These are phyloP conservation scores for Heterobasidion occidentale DNA, from an alignment of 1,284 basidiomycete genomes.

Conservation along the genomic window DNA sequence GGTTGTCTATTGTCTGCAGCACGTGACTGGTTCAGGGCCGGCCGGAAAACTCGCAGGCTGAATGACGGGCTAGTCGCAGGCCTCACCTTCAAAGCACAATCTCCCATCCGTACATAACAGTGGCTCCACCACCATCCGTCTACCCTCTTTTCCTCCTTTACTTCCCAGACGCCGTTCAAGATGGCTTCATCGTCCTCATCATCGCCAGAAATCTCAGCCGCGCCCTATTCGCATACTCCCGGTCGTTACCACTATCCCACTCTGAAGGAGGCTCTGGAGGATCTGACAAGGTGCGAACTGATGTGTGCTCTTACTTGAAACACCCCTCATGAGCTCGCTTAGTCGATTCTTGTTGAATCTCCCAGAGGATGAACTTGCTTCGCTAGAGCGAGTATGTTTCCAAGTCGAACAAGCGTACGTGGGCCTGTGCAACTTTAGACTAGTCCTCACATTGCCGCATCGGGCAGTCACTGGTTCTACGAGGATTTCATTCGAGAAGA, in stretches of 20 bases:
- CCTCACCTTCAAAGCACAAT: constrained; percentile 3
- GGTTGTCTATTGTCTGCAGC: background rate
- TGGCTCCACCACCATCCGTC: background rate
- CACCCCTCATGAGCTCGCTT: constrained; percentile 8
- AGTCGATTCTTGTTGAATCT: constrained; percentile 97
- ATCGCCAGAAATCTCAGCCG: constrained; percentile 60
- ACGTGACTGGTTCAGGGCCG: background rate
- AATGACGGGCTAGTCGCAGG: too few relatives aligned
- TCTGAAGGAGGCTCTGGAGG: constrained; percentile 79
- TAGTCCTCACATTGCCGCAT: background rate
- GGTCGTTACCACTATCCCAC: constrained; percentile 58
- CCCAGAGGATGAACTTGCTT: constrained; percentile 87
- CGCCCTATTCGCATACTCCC: constrained; percentile 35
- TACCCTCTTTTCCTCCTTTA: constrained; percentile 37
- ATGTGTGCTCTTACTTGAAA: constrained; percentile 5
- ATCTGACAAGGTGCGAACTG: constrained; percentile 68
- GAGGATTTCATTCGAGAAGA: constrained; percentile 96
- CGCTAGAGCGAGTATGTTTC: constrained; percentile 93
- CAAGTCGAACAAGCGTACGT: constrained; percentile 94
- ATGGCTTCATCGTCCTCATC: constrained; percentile 60
- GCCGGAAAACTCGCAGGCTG: too few relatives aligned
- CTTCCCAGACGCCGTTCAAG: constrained; percentile 17
- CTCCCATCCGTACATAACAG: constrained; percentile 1
- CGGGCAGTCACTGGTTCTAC: constrained; percentile 96
- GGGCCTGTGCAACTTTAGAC: background rate